Evolutionary conservation across 2,329 filamentous ascomycete genomes (phyloP).

Genomic region (Cercospora zeina): DNA sequence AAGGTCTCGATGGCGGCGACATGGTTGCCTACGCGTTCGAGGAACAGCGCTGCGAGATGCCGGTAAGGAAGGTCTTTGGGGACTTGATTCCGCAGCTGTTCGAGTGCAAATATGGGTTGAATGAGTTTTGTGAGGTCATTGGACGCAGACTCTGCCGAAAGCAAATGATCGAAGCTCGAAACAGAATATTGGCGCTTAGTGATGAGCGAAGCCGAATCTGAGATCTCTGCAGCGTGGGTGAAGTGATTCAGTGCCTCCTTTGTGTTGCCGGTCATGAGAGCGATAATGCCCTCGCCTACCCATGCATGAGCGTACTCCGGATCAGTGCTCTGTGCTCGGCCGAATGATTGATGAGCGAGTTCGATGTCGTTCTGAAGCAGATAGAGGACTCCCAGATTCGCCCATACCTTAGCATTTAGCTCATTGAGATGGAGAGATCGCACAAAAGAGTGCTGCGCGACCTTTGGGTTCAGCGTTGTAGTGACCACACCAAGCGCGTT

Average conservation of each 20-base stretch:
- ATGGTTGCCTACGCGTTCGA: constrained; percentile 75
- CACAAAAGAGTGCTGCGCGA: constrained; percentile 91
- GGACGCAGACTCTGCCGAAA: constrained; percentile 56
- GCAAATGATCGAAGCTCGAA: constrained; percentile 78
- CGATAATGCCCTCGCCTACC: constrained; percentile 88
- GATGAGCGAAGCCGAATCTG: constrained; percentile 71
- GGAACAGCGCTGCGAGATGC: constrained; percentile 77
- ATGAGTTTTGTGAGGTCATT: constrained; percentile 65
- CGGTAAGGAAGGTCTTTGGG: constrained; percentile 70
- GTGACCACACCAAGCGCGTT: constrained; percentile 92
- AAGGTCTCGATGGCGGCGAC: constrained; percentile 64
- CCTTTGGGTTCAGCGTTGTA: constrained; percentile 77
- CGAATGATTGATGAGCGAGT: constrained; percentile 88
- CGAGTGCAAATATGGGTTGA: constrained; percentile 83
- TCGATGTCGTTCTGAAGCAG: constrained; percentile 78
- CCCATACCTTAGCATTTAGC: constrained; percentile 77
- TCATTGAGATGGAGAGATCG: constrained; percentile 92
- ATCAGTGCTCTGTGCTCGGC: constrained; percentile 86
- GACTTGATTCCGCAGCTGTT: constrained; percentile 72
- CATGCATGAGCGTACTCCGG: constrained; percentile 92
- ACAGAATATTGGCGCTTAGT: constrained; percentile 77
- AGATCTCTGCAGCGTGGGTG: constrained; percentile 91
- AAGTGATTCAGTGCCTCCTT: constrained; percentile 82
- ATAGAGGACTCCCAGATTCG: constrained; percentile 84
- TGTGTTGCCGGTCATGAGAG: constrained; percentile 70